Base-by-base conservation (phyloP, 192 early-diverging fungal species). In the Coemansia sp. region DNA sequence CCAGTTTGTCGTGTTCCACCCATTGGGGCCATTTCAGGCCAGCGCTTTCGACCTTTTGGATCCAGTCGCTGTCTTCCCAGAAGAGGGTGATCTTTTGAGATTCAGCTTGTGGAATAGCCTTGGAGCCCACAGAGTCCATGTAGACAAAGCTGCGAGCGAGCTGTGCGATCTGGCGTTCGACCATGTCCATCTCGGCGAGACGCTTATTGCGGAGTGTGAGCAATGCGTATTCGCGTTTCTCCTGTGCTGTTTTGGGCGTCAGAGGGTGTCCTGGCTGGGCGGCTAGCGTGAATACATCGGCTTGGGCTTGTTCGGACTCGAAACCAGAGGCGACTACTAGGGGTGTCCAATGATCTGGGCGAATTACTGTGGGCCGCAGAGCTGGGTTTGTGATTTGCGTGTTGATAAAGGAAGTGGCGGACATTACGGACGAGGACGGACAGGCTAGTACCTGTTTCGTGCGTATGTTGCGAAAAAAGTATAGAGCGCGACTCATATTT, bases 271-370 rank as follows among this genome's bases (percentile, higher is more conserved):
- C 76, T 28, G 70, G 63, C 53, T 74, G 65, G 38, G 71, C 65
- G 2, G 67, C 67, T 33, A 83, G 66, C 21, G 57, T 72, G 44
- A 75, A 78, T 9, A 55, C 49, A 53, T 75, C 44, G 44, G 21
- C 37, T 16, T 66, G 80, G 11, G 69, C 62, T 21, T 32, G 16
- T 23, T 78, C 63, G 16, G 59, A 66, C 21, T 71, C 66, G 44
- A 78, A 78, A 17, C 80, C 80, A 7, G 69, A 52, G 16, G 76
- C 76, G 0, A 78, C 84, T 0, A 82, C 70, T n/a, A 82, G 55
- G 10, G 84, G 84, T 7, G 65, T 73, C 84, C 84, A 85, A 23
- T 80, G 76, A 67, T 85, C 84, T 13, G 73, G 79, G 2, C 84
- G 78, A 23, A 85, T 60, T 16, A 30, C 46, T n/a, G 68, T 21